Percentiles rank a stretch among this genome's conserved stretches.
phyloP scores from a whole-genome alignment of 768 basidiomycete genomes.

The Coprinopsis marcescibilis region DNA sequence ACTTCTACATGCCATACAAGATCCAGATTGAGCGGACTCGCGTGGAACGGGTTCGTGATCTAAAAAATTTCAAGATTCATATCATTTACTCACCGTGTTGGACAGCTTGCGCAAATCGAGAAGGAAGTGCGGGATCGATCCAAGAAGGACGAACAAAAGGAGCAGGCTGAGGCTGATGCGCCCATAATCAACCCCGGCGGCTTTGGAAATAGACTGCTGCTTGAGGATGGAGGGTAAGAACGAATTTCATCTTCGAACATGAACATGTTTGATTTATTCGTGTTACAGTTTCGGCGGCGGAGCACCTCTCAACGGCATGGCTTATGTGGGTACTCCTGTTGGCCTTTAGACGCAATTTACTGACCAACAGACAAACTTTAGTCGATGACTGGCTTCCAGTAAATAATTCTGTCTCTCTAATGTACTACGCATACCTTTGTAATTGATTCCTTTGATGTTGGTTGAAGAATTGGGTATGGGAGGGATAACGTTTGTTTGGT shows the following conservation, averaged over 20 bases:
- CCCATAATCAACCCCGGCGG: conserved; percentile 86
- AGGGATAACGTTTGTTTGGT: conserved; percentile 9
- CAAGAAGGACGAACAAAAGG: conserved; percentile 84
- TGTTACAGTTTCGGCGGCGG: neutral
- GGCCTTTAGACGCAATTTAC: neutral
- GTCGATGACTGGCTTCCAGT: conserved; percentile 10
- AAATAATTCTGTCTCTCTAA: neutral
- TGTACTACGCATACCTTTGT: neutral
- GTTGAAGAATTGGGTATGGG: no score
- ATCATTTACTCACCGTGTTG: conserved; percentile 11
- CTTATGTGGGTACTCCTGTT: conserved; percentile 8
- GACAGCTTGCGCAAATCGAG: conserved; percentile 70
- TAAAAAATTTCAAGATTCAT: neutral
- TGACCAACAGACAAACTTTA: neutral
- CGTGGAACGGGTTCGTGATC: conserved; percentile 57
- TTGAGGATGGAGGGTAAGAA: conserved; percentile 9
- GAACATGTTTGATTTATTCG: no score
- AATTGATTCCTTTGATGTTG: neutral
- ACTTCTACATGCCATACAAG: conserved; percentile 96
- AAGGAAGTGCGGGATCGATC: conserved; percentile 86
- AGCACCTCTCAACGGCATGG: conserved; percentile 8
- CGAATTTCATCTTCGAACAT: no score
- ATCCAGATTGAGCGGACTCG: conserved; percentile 81
- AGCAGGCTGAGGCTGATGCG: conserved; percentile 79
- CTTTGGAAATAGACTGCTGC: conserved; percentile 30